Evolutionary conservation across 176 grass and related monocot genomes (phyloP).

Genomic region (Carex pumila): DNA sequence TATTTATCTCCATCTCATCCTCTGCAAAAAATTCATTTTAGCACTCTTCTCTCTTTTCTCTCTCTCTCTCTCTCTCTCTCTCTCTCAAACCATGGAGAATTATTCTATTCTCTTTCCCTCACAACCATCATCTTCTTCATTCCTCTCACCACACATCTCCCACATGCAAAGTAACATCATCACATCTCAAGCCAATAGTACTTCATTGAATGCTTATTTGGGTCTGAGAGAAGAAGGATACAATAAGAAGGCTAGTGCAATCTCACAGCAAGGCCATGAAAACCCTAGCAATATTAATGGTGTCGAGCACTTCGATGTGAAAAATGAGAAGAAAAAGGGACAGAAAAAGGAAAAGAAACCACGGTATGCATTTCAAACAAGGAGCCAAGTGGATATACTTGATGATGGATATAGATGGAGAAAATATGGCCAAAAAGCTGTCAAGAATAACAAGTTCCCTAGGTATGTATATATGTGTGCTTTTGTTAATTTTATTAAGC

Average conservation of each 20-base stretch:
- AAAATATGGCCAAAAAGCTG: conserved; percentile 92
- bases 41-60: background rate
- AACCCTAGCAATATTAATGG: background rate
- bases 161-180: background rate
- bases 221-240: conserved; percentile 21
- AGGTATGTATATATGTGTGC: conserved; percentile 17
- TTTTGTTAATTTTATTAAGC: background rate
- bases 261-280: conserved; percentile 15
- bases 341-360: conserved; percentile 64
- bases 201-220: background rate
- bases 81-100: conserved; percentile 37
- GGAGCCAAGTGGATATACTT: conserved; percentile 87
- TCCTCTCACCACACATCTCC: conserved; percentile 14
- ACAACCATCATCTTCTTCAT: conserved; percentile 36
- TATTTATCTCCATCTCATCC: conserved; percentile 21
- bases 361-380: conserved; percentile 71
- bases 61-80: background rate
- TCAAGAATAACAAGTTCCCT: conserved; percentile 83
- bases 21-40: conserved; percentile 27
- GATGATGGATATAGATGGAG: conserved; percentile 93
- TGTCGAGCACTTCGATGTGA: background rate
- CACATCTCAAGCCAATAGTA: background rate
- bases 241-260: background rate
- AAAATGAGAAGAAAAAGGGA: conserved; percentile 36
- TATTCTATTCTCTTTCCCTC: conserved; percentile 42